Percentiles rank a stretch among this genome's conserved stretches.
These are phyloP conservation scores for Spathaspora hagerdaliae DNA, from an alignment of 805 yeast genomes.

Conservation along the genomic window DNA sequence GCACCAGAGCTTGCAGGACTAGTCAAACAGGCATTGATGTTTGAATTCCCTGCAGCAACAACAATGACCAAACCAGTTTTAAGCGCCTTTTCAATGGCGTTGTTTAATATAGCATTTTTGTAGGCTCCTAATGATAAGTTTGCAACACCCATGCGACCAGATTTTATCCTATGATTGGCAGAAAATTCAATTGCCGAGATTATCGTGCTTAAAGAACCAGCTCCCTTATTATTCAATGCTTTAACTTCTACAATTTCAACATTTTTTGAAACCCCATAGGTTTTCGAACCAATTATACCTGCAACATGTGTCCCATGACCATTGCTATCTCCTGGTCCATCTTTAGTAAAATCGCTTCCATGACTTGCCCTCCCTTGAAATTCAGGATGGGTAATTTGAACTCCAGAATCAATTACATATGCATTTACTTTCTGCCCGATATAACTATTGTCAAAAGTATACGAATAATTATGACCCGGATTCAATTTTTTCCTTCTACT, in stretches of 20 bases:
- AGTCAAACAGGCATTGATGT: slow-evolving; percentile 72
- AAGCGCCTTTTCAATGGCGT: slow-evolving; percentile 72
- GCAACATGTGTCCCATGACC: slow-evolving; percentile 62
- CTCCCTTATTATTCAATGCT: slow-evolving; percentile 64
- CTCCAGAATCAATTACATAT: slow-evolving; percentile 85
- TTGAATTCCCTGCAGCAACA: slow-evolving; percentile 86
- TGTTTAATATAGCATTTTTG: slow-evolving; percentile 60
- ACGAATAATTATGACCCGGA: slow-evolving; percentile 26
- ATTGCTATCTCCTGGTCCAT: slow-evolving; percentile 49
- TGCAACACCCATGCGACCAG: slow-evolving; percentile 51
- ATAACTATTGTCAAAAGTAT: slow-evolving; percentile 42
- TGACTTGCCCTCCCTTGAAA: slow-evolving; percentile 57
- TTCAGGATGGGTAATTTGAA: slow-evolving; percentile 54
- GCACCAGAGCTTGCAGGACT: slow-evolving; percentile 78
- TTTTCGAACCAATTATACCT: slow-evolving; percentile 47
- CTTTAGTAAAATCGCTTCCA: slow-evolving; percentile 62
- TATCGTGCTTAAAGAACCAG: slow-evolving; percentile 65
- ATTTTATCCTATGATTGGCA: slow-evolving; percentile 48
- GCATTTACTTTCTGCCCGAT: slow-evolving; percentile 64
- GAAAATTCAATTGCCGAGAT: slow-evolving; percentile 66
- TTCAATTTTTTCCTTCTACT: slow-evolving; percentile 42
- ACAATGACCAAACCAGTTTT: slow-evolving; percentile 68
- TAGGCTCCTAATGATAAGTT: slow-evolving; percentile 80
- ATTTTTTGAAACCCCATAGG: slow-evolving; percentile 53
- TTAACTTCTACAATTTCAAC: slow-evolving; percentile 67